phyloP scores from a whole-genome alignment of 352 stramenopile genomes.

The Pythium guiyangense region DNA sequence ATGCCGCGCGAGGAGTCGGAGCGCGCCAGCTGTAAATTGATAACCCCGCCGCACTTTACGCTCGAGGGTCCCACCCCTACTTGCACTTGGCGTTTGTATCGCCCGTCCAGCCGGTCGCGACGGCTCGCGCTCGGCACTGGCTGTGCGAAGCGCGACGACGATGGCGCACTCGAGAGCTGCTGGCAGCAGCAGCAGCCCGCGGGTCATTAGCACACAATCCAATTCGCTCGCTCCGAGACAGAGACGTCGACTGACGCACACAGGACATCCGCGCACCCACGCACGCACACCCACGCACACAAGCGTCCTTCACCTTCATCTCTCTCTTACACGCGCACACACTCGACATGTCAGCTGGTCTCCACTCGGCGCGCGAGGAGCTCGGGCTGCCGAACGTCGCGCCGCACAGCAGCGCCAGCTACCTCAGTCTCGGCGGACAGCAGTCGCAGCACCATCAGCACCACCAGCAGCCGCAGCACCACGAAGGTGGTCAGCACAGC shows the following conservation, averaged over 20 bases:
- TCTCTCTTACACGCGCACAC: too few species aligned
- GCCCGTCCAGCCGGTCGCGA: background rate
- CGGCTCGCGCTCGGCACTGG: too few species aligned
- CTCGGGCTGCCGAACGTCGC: slow-evolving; percentile 53
- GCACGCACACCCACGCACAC: background rate
- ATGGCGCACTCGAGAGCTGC: background rate
- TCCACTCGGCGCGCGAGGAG: slow-evolving; percentile 70
- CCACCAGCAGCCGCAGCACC: background rate
- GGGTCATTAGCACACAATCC: slow-evolving; percentile 71
- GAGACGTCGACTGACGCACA: background rate
- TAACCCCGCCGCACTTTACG: slow-evolving; percentile 14
- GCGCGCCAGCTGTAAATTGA: slow-evolving; percentile 28
- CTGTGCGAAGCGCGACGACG: background rate
- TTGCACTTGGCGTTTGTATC: slow-evolving; percentile 7
- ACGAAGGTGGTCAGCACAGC: slow-evolving; percentile 5
- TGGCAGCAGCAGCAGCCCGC: slow-evolving; percentile 1
- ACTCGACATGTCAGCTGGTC: slow-evolving; percentile 45
- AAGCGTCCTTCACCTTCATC: background rate
- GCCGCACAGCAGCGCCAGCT: slow-evolving; percentile 8
- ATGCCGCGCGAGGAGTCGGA: slow-evolving; percentile 3
- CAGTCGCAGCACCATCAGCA: background rate
- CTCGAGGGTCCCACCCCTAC: too few species aligned
- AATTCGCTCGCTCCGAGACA: slow-evolving; percentile 35
- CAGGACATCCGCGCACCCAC: slow-evolving; percentile 6
- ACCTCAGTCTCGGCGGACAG: slow-evolving; percentile 29